phyloP scores from a whole-genome alignment of 2,329 filamentous ascomycete species.

The Dothidotthia symphoricarpi region DNA sequence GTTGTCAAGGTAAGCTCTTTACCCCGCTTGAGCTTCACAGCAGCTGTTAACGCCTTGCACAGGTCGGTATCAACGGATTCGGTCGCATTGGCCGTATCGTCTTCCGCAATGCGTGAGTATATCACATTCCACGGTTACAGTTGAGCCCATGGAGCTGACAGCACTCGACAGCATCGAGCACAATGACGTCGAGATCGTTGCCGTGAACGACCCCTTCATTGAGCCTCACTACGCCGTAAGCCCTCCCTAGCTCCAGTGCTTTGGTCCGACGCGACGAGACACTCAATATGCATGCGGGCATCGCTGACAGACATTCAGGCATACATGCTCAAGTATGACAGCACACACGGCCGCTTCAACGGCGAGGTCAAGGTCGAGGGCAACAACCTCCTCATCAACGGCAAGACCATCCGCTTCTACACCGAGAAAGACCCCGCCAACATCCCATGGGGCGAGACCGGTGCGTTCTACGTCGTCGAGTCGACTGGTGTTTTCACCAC shows the following conservation, averaged over 20 bases:
- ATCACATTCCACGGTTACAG: slow-evolving; percentile 3
- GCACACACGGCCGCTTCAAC: slow-evolving; percentile 95
- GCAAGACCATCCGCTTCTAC: slow-evolving; percentile 95
- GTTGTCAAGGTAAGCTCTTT: slow-evolving; percentile 47
- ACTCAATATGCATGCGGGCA: too few relatives aligned
- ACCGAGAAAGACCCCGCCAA: slow-evolving; percentile 80
- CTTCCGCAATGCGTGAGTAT: slow-evolving; percentile 88
- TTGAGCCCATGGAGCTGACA: slow-evolving; percentile 18
- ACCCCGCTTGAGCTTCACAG: slow-evolving; percentile 17
- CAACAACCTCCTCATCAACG: slow-evolving; percentile 79
- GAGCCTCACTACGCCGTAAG: slow-evolving; percentile 95
- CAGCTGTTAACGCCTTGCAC: slow-evolving; percentile 26
- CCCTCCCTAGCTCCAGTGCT: slow-evolving; percentile 31
- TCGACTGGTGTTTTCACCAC: slow-evolving; percentile 99
- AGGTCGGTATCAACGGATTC: slow-evolving; percentile 99
- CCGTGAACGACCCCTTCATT: slow-evolving; percentile 99
- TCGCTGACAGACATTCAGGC: slow-evolving; percentile 58
- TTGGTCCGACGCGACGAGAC: not conserved
- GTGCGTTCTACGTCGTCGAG: slow-evolving; percentile 93
- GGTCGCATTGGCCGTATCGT: slow-evolving; percentile 98
- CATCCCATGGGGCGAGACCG: slow-evolving; percentile 88
- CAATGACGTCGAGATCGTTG: slow-evolving; percentile 84
- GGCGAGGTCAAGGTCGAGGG: slow-evolving; percentile 75
- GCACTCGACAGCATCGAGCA: slow-evolving; percentile 66
- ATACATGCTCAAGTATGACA: slow-evolving; percentile 99